These are phyloP conservation scores for Fusarium sp. DNA, from an alignment of 2,329 filamentous ascomycete species.

Conservation along the genomic window DNA sequence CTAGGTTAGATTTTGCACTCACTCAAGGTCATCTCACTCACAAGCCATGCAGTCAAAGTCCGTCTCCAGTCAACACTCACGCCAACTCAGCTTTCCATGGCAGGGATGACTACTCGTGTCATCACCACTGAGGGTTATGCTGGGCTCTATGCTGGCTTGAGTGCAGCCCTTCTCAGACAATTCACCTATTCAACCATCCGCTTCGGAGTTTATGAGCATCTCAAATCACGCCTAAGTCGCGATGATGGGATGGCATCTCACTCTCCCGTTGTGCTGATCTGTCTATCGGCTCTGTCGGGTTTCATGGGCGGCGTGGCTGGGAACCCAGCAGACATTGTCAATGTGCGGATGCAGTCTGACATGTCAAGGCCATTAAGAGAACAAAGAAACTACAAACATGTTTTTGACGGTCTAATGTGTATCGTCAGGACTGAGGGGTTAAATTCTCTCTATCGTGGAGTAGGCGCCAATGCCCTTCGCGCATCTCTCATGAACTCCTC, in stretches of 20 bases:
- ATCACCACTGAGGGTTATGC: background rate
- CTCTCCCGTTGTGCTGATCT: background rate
- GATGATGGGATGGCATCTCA: background rate
- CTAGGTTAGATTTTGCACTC: background rate
- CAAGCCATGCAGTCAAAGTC: background rate
- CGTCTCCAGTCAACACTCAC: background rate
- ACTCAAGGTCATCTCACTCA: background rate
- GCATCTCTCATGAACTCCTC: constrained; percentile 7
- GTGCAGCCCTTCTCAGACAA: background rate
- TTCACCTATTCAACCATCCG: constrained; percentile 8
- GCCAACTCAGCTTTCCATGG: background rate
- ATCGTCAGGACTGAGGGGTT: background rate
- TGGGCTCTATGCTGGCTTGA: background rate
- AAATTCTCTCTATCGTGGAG: background rate
- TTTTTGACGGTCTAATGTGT: background rate
- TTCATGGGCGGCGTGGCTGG: background rate
- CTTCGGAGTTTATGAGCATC: constrained; percentile 1
- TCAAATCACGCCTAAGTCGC: background rate
- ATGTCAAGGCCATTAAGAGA: background rate
- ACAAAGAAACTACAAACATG: background rate
- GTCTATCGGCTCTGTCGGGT: background rate
- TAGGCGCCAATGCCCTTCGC: background rate
- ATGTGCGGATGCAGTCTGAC: constrained; percentile 2
- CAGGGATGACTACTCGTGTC: background rate
- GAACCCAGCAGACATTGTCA: constrained; percentile 1